Evolutionary conservation across 768 basidiomycete species (phyloP), one percentile per base, ranked within the genome.

Genomic region (Hypholoma fasciculare): DNA sequence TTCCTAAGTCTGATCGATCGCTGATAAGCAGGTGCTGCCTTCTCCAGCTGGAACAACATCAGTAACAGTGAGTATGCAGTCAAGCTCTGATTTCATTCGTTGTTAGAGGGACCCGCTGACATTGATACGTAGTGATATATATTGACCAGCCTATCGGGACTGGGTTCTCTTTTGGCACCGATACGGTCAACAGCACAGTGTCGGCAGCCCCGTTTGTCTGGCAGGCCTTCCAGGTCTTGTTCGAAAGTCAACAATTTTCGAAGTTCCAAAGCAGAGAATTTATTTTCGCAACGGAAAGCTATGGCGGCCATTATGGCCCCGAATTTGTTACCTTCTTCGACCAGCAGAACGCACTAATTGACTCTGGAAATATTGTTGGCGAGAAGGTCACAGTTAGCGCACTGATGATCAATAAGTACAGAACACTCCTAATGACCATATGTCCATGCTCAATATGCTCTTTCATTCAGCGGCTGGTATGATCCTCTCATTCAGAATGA

Each of bases 121-220:
- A 23, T 12, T 26, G 19, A 7, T 20, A 9, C 47, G 13, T 16
- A 88, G 86, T 89, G 71, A 83, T 89, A 39, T 88, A 88, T 65
- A 84, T 88, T 30, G 86, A 88, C 67, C 86, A 88, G 63, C 87
- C 86, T 3, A 83, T 88, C 42, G 85, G 84, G 0, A 80, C 84
- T 0, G 86, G 87, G 3, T 87, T 87, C 65, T 88, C 86, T 0
- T 81, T 78, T 54, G 86, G 87, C n/a, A 76, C 68, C 0, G 78
- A 82, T 52, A 78, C 77, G 0, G 82, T 85, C 17, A 84, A 87
- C 60, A 82, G 81, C 69, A 82, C 83, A 0, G 64, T 79, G 36
- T 56, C 81, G 14, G 84, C 86, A 0, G 82, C 86, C 0, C 78
- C 80, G 0, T 76, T 78, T n/a, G 77, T 88, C 5, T 88, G 87